phyloP scores from a whole-genome alignment of 1,284 basidiomycete species.

The Cutaneotrichosporon mucoides region DNA sequence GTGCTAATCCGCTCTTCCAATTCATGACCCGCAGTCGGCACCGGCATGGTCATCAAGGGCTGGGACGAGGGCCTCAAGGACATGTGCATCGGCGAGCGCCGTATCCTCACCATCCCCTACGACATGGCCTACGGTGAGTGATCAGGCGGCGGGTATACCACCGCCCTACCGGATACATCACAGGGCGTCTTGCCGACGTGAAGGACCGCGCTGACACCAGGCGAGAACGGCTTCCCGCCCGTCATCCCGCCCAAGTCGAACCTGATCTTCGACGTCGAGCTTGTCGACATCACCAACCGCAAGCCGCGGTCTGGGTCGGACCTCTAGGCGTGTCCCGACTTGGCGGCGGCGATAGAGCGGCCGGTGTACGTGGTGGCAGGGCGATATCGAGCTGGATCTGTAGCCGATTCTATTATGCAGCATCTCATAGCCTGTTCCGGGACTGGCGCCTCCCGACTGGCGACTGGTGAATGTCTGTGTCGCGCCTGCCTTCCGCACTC shows the following conservation, averaged over 20 bases:
- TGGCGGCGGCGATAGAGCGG: not conserved
- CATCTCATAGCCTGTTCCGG: too few species aligned
- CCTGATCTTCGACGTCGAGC: constrained; percentile 84
- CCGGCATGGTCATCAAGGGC: constrained; percentile 54
- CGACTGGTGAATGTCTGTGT: too few species aligned
- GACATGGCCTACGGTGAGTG: constrained; percentile 72
- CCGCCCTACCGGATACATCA: too few species aligned
- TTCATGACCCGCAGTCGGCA: constrained; percentile 46
- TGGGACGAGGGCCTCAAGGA: constrained; percentile 53
- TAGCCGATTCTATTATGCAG: too few species aligned
- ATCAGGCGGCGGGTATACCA: constrained; percentile 9
- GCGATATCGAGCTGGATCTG: too few species aligned
- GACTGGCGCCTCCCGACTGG: too few species aligned
- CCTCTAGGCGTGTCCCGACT: constrained; percentile 3
- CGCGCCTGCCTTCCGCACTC: too few species aligned
- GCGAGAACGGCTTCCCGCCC: constrained; percentile 54
- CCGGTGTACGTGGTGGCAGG: not conserved
- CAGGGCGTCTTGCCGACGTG: too few species aligned
- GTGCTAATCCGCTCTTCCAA: not conserved
- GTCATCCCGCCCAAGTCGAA: constrained; percentile 79
- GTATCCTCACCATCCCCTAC: constrained; percentile 80
- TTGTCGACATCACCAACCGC: constrained; percentile 57
- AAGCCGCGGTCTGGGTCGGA: constrained; percentile 28
- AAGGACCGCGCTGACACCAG: constrained; percentile 38
- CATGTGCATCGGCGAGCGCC: constrained; percentile 88